Conservation (phyloP, 768 basidiomycete genomes). For the Suillus subalutaceus region DNA sequence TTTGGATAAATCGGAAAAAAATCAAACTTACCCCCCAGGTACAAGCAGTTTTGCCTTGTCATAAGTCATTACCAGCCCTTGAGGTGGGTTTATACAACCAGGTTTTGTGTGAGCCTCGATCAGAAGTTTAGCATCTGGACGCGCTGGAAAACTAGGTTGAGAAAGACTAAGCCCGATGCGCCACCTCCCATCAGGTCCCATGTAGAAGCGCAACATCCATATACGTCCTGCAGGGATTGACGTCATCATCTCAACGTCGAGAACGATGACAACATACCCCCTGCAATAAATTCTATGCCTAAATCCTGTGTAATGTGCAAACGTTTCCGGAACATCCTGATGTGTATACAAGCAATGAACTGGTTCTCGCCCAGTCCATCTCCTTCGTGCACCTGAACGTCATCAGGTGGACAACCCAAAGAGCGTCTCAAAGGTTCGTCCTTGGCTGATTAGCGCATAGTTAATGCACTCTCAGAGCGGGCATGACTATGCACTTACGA, state of each 20-base stretch:
- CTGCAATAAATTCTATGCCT: neutral
- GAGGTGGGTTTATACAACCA: neutral
- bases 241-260: neutral
- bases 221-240: neutral
- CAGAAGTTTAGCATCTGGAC: neutral
- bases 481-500: neutral
- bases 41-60: neutral
- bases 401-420: neutral
- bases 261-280: neutral
- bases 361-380: neutral
- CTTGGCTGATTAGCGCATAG: neutral
- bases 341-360: neutral
- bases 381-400: neutral
- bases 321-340: neutral
- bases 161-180: neutral
- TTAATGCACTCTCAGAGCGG: neutral
- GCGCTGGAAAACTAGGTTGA: neutral
- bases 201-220: neutral
- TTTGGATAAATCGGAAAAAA: neutral
- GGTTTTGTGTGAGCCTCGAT: neutral
- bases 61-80: neutral
- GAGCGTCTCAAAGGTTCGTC: neutral
- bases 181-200: neutral
- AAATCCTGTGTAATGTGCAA: neutral
- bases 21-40: neutral